Evolutionary conservation across 164 flowering plant species (phyloP), one percentile per base, ranked within the genome.

Genomic region (Stephania cephalantha): DNA sequence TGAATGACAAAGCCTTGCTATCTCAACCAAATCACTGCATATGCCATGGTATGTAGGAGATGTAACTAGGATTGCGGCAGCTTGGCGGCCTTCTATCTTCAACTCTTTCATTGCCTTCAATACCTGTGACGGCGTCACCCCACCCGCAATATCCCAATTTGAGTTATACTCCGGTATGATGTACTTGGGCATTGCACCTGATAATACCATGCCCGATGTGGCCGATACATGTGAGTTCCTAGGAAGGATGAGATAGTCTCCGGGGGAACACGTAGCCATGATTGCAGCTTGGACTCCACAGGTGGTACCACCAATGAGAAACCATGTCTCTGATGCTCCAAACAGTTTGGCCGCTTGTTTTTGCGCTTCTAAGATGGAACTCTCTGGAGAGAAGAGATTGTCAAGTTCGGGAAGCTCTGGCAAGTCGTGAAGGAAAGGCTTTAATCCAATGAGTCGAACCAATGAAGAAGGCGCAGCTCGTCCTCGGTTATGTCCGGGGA

Each of bases 401-500:
- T 86, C 86, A 13, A 87, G 85, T 76, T 87, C 87, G 20, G 86
- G 88, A 69, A 85, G 84, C 74, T 85, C 88, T 18, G 90, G 86
- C 35, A 87, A 75, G 71, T 87, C 88, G 67, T 87, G 86, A 74
- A 77, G 73, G 75, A 82, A 86, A 22, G 86, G 85, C 46, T 69
- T 44, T 52, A 13, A 7, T 4, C 90, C 90, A 75, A 87, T 83
- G 46, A 87, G 85, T 31, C 75, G 73, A 50, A 83, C 65, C 52
- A 87, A 68, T 45, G 82, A 77, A 53, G 84, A 74, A 9, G 88
- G 90, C 13, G 95, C 94, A 70, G 91, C 93, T 8, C 76, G 84
- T 10, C 95, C 97, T 79, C 92, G 85, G 76, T 93, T 93, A 73
- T 91, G 97, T 12, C 97, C 97, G 0, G 95, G 97, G 76, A 93